These are phyloP conservation scores for Hericium rajendrae DNA, from an alignment of 768 basidiomycete species.

Conservation along the genomic window DNA sequence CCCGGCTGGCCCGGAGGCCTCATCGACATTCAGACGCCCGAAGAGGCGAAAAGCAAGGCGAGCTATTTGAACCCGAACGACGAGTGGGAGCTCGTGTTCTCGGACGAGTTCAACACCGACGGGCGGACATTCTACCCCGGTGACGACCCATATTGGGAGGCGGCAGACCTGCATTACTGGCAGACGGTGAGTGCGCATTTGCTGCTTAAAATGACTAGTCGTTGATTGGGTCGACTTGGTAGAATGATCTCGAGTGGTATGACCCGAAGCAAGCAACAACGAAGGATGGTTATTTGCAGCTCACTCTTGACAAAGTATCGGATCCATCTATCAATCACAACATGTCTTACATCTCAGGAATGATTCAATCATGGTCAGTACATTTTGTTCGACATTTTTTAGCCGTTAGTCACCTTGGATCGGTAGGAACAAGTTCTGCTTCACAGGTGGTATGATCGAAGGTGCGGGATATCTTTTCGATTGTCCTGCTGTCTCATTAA, in stretches of 20 bases:
- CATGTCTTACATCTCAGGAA: constrained; percentile 31
- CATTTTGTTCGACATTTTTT: constrained; percentile 3
- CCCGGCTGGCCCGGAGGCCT: constrained; percentile 6
- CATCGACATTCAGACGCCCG: constrained; percentile 33
- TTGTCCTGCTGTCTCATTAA: neutral
- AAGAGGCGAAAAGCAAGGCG: constrained; percentile 15
- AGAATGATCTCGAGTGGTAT: constrained; percentile 46
- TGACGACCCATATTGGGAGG: constrained; percentile 37
- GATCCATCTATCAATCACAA: constrained; percentile 34
- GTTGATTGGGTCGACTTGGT: neutral
- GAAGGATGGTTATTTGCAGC: constrained; percentile 36
- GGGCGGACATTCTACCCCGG: constrained; percentile 34
- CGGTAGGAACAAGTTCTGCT: constrained; percentile 62
- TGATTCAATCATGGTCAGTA: constrained; percentile 22
- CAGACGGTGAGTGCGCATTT: constrained; percentile 38
- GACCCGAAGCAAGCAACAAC: constrained; percentile 47
- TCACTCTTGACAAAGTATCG: constrained; percentile 31
- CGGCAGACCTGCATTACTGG: constrained; percentile 34
- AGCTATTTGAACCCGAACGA: constrained; percentile 22
- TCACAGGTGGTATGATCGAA: constrained; percentile 70
- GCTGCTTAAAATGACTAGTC: neutral
- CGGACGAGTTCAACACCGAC: constrained; percentile 35
- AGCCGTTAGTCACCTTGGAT: constrained; percentile 11
- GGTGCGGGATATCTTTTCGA: neutral
- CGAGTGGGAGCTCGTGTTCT: constrained; percentile 31